These are phyloP conservation scores for Gossypium aridum DNA, from an alignment of 441 rosid genomes.

Conservation along the genomic window DNA sequence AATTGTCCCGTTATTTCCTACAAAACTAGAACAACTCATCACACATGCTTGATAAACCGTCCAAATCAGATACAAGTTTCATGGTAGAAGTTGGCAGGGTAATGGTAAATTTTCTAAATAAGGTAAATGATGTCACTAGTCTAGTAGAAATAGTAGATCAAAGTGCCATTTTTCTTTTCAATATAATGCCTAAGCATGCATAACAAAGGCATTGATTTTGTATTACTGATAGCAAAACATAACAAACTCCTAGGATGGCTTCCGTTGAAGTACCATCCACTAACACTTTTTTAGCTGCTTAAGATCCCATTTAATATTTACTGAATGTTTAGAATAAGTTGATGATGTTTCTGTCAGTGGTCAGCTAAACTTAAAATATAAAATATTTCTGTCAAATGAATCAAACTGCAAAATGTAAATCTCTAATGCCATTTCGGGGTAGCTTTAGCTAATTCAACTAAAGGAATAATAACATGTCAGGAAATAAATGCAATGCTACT, in stretches of 20 bases:
- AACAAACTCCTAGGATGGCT: neutral
- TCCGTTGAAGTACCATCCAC: neutral
- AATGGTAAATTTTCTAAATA: neutral
- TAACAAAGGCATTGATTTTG: neutral
- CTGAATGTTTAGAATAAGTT: neutral
- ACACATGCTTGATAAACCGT: neutral
- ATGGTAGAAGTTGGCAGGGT: neutral
- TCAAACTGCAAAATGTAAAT: neutral
- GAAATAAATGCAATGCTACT: neutral
- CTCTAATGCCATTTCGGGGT: neutral
- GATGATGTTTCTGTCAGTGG: neutral
- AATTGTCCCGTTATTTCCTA: conserved; percentile 84
- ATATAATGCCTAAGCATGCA: neutral
- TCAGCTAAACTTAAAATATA: neutral
- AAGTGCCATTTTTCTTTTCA: neutral
- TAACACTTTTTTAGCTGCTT: neutral
- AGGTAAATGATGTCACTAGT: neutral
- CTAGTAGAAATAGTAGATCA: neutral
- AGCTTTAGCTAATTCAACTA: neutral
- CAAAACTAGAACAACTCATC: conserved; percentile 9
- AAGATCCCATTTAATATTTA: neutral
- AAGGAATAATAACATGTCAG: neutral
- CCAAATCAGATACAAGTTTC: neutral
- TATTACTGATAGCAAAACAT: neutral
- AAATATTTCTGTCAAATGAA: neutral